These are phyloP conservation scores for Chlamydomonas sp. DNA, from an alignment of 139 green algal genomes.

Conservation along the genomic window DNA sequence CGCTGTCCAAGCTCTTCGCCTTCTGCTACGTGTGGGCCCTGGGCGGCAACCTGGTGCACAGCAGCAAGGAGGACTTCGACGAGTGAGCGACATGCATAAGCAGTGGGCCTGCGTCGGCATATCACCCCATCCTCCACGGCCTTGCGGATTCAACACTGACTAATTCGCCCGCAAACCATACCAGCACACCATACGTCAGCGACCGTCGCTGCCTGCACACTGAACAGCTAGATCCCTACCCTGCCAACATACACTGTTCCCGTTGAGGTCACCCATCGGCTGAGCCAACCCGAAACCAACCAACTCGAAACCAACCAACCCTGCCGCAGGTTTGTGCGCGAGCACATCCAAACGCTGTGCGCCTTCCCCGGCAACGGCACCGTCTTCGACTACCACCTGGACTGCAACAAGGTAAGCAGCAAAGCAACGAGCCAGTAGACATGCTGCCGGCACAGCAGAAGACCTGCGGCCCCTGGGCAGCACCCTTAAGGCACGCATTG, in stretches of 20 bases:
- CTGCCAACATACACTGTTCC: too few relatives aligned
- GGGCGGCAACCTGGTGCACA: conserved; percentile 73
- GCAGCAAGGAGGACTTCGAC: conserved; percentile 69
- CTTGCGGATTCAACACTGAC: too few relatives aligned
- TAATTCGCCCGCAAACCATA: too few relatives aligned
- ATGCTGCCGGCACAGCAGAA: background rate
- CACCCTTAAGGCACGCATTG: too few relatives aligned
- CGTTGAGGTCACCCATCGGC: too few relatives aligned
- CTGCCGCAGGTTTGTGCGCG: conserved; percentile 59
- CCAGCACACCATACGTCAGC: too few relatives aligned
- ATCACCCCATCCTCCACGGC: too few relatives aligned
- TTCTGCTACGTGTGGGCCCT: conserved; percentile 80
- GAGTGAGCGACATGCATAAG: conserved; percentile 14
- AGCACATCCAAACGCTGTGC: conserved; percentile 45
- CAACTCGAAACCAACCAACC: background rate
- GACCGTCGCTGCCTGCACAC: too few relatives aligned
- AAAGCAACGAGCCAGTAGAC: background rate
- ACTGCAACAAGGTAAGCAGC: conserved; percentile 37
- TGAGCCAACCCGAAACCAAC: too few relatives aligned
- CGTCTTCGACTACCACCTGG: conserved; percentile 83
- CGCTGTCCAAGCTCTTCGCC: conserved; percentile 68
- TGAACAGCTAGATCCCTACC: too few relatives aligned
- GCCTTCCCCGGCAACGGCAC: conserved; percentile 57
- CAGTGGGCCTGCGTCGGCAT: background rate
- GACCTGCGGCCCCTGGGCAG: too few relatives aligned